Percentiles rank a stretch among this genome's conserved stretches.
Evolutionary conservation across 164 flowering plant genomes (phyloP).

Genomic region (Pachysandra terminalis): DNA sequence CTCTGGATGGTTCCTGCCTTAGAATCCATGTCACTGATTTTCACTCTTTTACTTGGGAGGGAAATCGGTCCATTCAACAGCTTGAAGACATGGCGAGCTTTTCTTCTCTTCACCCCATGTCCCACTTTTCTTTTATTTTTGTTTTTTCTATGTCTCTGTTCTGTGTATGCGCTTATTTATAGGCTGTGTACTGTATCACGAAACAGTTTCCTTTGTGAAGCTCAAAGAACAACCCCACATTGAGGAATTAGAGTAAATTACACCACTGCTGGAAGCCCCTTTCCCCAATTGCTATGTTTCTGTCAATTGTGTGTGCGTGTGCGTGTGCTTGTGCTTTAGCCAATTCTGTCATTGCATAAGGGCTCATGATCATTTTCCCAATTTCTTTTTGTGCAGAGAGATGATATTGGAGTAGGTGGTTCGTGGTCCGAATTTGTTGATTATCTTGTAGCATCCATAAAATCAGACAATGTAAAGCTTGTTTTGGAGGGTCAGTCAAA

Average conservation of each 20-base stretch:
- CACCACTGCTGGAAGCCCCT: background rate
- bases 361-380: background rate
- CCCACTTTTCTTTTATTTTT: background rate
- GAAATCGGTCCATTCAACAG: conserved; percentile 42
- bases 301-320: background rate
- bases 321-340: background rate
- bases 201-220: background rate
- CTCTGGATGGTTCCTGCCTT: conserved; percentile 43
- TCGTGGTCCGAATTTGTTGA: conserved; percentile 78
- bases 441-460: conserved; percentile 57
- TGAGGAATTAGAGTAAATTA: background rate
- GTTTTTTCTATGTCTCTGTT: background rate
- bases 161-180: background rate
- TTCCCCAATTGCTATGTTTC: too few species aligned
- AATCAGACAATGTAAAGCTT: conserved; percentile 70
- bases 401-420: conserved; percentile 70
- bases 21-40: conserved; percentile 57
- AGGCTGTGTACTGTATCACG: background rate
- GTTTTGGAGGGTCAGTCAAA: conserved; percentile 36
- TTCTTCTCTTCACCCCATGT: background rate
- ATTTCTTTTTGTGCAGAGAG: conserved; percentile 44
- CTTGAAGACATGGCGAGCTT: conserved; percentile 65
- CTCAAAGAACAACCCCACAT: background rate
- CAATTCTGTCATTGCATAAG: background rate
- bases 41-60: conserved; percentile 49